A percentile compares a stretch with the other conserved stretches of the same genome.
These are phyloP conservation scores for Globisporangium ultimum DNA, from an alignment of 352 stramenopile genomes.

Conservation along the genomic window DNA sequence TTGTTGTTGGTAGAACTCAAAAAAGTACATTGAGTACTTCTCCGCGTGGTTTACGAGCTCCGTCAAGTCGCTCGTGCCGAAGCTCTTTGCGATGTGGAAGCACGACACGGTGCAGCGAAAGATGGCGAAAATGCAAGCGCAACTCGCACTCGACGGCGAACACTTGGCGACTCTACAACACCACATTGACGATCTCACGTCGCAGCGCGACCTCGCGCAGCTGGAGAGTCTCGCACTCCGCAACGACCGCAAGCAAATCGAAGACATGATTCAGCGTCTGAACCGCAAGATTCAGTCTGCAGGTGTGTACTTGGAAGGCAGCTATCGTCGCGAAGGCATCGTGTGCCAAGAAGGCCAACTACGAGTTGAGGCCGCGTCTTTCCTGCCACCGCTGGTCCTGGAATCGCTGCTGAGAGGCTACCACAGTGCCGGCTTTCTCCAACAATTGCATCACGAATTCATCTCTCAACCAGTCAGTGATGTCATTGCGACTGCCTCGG, in stretches of 20 bases:
- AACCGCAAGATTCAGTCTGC: slow-evolving; percentile 61
- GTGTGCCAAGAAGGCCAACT: slow-evolving; percentile 66
- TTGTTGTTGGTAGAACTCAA: slow-evolving; percentile 37
- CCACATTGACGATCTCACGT: slow-evolving; percentile 49
- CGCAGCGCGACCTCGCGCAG: slow-evolving; percentile 47
- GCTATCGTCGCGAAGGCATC: slow-evolving; percentile 35
- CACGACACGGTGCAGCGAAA: slow-evolving; percentile 21
- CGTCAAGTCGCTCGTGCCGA: slow-evolving; percentile 44
- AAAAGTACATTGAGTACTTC: slow-evolving; percentile 72
- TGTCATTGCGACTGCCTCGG: background rate
- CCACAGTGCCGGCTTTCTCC: slow-evolving; percentile 60
- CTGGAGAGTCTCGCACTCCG: slow-evolving; percentile 47
- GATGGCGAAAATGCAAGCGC: slow-evolving; percentile 32
- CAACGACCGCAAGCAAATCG: slow-evolving; percentile 58
- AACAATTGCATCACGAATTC: slow-evolving; percentile 33
- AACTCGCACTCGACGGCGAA: slow-evolving; percentile 30
- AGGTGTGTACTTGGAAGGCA: slow-evolving; percentile 47
- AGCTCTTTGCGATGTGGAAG: slow-evolving; percentile 58
- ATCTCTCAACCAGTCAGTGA: background rate
- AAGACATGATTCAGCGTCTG: slow-evolving; percentile 41
- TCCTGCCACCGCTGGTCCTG: slow-evolving; percentile 56
- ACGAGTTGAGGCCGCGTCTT: slow-evolving; percentile 58
- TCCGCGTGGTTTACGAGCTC: slow-evolving; percentile 67
- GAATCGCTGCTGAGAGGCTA: slow-evolving; percentile 64
- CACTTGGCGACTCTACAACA: slow-evolving; percentile 35